Evolutionary conservation across 179 eudicot species (phyloP).

Genomic region (Corrigiola litoralis): DNA sequence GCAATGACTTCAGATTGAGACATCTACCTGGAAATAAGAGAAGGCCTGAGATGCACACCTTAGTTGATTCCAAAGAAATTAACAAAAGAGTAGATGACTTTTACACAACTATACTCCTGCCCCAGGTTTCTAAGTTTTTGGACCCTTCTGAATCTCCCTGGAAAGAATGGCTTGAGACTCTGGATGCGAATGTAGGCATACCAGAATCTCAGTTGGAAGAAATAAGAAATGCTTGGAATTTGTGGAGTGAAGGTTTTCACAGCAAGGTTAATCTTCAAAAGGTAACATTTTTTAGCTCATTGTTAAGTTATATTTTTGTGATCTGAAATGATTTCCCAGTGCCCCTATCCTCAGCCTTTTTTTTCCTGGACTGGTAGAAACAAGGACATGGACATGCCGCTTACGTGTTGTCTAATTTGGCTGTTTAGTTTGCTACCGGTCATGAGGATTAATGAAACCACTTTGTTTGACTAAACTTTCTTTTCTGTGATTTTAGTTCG

Average conservation of each 20-base stretch:
- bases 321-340: background rate
- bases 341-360: background rate
- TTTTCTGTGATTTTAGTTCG: background rate
- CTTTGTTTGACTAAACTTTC: background rate
- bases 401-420: background rate
- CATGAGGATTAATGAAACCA: too few relatives aligned
- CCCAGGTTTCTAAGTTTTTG: slow-evolving; percentile 65
- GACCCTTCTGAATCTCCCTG: slow-evolving; percentile 64
- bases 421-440: background rate
- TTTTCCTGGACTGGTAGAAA: background rate
- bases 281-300: slow-evolving; percentile 11
- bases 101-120: slow-evolving; percentile 48
- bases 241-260: slow-evolving; percentile 46
- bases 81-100: slow-evolving; percentile 59
- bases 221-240: slow-evolving; percentile 64
- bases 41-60: slow-evolving; percentile 69
- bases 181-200: slow-evolving; percentile 68
- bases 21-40: slow-evolving; percentile 51
- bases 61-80: slow-evolving; percentile 71
- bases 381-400: background rate
- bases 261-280: slow-evolving; percentile 6
- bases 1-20: slow-evolving; percentile 60
- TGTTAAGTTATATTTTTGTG: background rate
- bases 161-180: slow-evolving; percentile 70
- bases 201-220: slow-evolving; percentile 60